These are phyloP conservation scores for Candida takata DNA, from an alignment of 805 yeast genomes.

Conservation along the genomic window DNA sequence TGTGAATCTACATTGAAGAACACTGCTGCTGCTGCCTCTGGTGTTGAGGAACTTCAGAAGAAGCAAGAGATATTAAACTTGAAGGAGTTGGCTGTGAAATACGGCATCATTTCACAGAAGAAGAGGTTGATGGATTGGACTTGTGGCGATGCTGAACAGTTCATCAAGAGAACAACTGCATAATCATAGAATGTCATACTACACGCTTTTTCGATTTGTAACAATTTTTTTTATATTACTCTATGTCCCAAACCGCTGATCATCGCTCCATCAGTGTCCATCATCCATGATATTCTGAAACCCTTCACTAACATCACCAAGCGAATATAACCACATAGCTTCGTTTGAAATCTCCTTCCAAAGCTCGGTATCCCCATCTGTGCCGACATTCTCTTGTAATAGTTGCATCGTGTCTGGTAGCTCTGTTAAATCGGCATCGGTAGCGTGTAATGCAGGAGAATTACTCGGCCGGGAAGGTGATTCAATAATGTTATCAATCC, in stretches of 20 bases:
- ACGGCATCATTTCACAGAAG: conserved; percentile 35
- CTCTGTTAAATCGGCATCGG: conserved; percentile 13
- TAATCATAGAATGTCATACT: not conserved
- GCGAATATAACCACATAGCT: conserved; percentile 53
- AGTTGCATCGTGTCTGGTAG: conserved; percentile 25
- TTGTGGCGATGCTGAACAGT: conserved; percentile 37
- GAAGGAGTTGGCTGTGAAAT: conserved; percentile 40
- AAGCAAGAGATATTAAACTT: conserved; percentile 33
- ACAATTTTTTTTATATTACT: too few species aligned
- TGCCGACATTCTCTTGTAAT: conserved; percentile 23
- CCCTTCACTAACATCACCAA: conserved; percentile 40
- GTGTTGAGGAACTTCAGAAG: conserved; percentile 3
- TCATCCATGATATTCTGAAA: conserved; percentile 25
- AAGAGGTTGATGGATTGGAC: conserved; percentile 63
- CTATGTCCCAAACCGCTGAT: too few species aligned
- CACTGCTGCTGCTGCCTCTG: not conserved
- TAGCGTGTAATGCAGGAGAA: conserved; percentile 18
- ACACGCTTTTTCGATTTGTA: too few species aligned
- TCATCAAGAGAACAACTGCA: conserved; percentile 36
- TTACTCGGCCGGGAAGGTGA: conserved; percentile 1
- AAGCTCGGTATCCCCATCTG: conserved; percentile 42
- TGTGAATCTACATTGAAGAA: not conserved
- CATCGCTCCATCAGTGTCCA: not conserved
- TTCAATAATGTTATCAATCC: conserved; percentile 13
- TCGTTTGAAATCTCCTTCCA: conserved; percentile 78